Percentiles rank a stretch among this genome's conserved stretches.
Conservation (phyloP, 306 rosid species). For the Pyrus betulifolia region DNA sequence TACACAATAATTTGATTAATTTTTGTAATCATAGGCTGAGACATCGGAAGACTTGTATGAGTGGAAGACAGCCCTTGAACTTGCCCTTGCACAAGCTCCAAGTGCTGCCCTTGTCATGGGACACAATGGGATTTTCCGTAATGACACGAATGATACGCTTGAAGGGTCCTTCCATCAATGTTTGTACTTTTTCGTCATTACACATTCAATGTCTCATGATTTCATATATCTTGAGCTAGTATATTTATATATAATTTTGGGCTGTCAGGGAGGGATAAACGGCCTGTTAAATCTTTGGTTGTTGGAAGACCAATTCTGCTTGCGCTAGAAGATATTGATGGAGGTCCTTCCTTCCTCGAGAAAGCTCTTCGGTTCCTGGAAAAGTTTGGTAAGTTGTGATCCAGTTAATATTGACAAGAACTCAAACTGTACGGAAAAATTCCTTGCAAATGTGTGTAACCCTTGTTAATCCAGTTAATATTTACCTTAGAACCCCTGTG, state of each 20-base stretch:
- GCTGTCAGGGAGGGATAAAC: constrained; percentile 83
- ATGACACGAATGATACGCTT: constrained; percentile 68
- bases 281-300: constrained; percentile 89
- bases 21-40: constrained; percentile 62
- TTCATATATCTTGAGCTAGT: constrained; percentile 7
- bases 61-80: constrained; percentile 97
- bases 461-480: too few species aligned
- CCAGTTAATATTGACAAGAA: background rate
- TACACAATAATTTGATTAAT: background rate
- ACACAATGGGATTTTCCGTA: constrained; percentile 87
- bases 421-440: background rate
- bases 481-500: too few species aligned
- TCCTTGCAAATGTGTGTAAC: background rate
- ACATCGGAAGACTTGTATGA: constrained; percentile 89
- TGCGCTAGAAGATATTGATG: constrained; percentile 98
- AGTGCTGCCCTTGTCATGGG: constrained; percentile 99
- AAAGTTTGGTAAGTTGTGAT: constrained; percentile 64
- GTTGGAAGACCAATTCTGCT: constrained; percentile 98
- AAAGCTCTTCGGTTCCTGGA: constrained; percentile 91
- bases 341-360: constrained; percentile 98
- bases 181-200: constrained; percentile 28
- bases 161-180: constrained; percentile 97
- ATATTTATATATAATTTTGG: background rate
- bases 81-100: constrained; percentile 97
- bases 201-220: constrained; percentile 8